A percentile compares a stretch with the other conserved stretches of the same genome.
Conservation (phyloP, 495 filamentous ascomycete species). For the Trichoderma reesei region DNA sequence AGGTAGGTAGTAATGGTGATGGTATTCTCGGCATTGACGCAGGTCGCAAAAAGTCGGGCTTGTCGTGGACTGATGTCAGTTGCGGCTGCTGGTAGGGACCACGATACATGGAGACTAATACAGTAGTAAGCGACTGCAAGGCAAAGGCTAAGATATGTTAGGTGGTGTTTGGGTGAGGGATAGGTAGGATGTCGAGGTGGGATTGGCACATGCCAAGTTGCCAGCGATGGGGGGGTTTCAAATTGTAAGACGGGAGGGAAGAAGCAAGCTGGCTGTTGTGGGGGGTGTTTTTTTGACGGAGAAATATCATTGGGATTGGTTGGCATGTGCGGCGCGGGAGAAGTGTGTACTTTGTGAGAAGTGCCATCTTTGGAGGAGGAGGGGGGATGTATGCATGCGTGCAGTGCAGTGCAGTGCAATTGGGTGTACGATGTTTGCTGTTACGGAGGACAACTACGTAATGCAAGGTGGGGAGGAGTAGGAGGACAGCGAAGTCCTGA, state of each 20-base stretch:
- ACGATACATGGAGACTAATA: no score
- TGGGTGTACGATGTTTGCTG: no score
- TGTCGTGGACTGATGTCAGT: neutral
- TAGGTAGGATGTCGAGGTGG: neutral
- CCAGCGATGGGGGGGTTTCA: neutral
- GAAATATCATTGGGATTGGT: neutral
- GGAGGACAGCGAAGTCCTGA: neutral
- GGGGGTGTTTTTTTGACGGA: no score
- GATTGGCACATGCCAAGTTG: neutral
- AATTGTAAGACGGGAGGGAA: neutral
- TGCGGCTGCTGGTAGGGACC: neutral
- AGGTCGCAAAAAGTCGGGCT: no score
- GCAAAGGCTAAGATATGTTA: neutral
- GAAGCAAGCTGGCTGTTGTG: neutral
- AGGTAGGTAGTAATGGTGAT: neutral
- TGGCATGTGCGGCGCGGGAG: neutral
- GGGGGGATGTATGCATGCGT: no score
- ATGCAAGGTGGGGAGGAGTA: neutral
- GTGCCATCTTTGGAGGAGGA: neutral
- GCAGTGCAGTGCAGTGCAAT: no score
- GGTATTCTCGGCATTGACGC: neutral
- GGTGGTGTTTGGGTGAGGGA: neutral
- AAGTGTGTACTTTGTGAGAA: neutral
- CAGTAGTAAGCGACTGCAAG: no score
- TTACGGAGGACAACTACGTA: no score